A percentile compares a stretch with the other conserved stretches of the same genome.
Evolutionary conservation across 768 basidiomycete species (phyloP).

Genomic region (Lentinula lateritia): DNA sequence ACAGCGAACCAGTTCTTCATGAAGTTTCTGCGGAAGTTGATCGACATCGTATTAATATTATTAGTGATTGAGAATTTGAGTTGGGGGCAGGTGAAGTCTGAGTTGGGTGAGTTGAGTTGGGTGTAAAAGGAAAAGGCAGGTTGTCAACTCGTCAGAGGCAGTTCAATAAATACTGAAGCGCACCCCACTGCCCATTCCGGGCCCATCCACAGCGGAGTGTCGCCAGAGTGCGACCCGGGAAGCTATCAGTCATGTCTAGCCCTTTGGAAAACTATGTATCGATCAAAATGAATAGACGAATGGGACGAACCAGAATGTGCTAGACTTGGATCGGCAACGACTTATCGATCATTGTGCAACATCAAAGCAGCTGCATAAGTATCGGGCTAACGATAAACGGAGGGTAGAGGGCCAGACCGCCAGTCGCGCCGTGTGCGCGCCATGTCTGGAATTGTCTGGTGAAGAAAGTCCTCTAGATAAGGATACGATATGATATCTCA

Average conservation of each 20-base stretch:
- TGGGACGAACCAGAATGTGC: not conserved
- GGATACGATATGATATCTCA: too few relatives aligned
- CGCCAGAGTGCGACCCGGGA: not conserved
- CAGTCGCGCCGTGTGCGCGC: too few relatives aligned
- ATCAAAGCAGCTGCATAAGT: too few relatives aligned
- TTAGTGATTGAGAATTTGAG: not conserved
- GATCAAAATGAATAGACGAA: not conserved
- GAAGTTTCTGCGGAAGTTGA: not conserved
- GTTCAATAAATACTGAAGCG: not conserved
- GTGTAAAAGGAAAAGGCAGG: not conserved
- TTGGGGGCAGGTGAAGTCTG: not conserved
- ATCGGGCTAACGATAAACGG: too few relatives aligned
- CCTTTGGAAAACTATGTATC: not conserved
- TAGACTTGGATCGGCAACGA: not conserved
- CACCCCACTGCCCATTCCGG: not conserved
- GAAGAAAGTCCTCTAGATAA: too few relatives aligned
- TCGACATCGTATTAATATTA: not conserved
- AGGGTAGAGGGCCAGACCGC: too few relatives aligned
- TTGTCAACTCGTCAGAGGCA: not conserved
- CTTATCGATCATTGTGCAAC: too few relatives aligned
- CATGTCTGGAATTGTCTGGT: too few relatives aligned
- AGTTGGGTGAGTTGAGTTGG: not conserved
- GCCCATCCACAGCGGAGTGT: not conserved
- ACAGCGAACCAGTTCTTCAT: constrained; percentile 8
- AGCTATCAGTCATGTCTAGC: not conserved